Evolutionary conservation across 306 rosid genomes (phyloP), one percentile per base, ranked within the genome.

Genomic region (Cucurbita argyrosperma): DNA sequence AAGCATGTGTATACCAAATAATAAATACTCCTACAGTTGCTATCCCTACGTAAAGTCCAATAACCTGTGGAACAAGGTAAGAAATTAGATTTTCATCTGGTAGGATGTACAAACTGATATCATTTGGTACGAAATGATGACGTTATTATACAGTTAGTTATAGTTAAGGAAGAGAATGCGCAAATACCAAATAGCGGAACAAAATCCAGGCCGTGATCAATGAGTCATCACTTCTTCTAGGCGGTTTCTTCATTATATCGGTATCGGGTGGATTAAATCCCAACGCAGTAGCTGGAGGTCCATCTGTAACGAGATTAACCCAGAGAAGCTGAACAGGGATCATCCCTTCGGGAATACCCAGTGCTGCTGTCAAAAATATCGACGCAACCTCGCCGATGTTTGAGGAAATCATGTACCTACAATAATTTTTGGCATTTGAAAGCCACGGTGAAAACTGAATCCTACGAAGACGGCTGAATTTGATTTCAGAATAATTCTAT

Each of bases 251-350:
- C 98, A 94, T 89, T 73, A 94, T 86, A 76, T 94, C 95, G 56
- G 77, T 86, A 74, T 94, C 97, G 0, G 92, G 98, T 80, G 98
- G 97, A 79, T 90, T 94, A 70, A 94, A 94, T 76, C 98, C 98
- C 82, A 94, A 80, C 45, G 98, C 97, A 4, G 98, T 94, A 14
- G 98, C 98, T 11, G 98, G 98, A 59, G 97, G 98, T 58, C 98
- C 98, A 80, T 94, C 98, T 1, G 98, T 90, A 71, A 94, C 97
- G 63, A 94, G 97, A 81, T 94, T 94, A 78, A 94, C 98, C 98
- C 98, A 94, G 75, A 94, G 86, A 80, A 94, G 98, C 82, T 90
- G 98, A 77, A 94, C 98, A 35, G 98, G 98, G 63, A 94, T 89
- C 90, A 94, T 75, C 67, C 97, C 98, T 82, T 94, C 98, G 10